These are phyloP conservation scores for Chalciporus piperatus DNA, from an alignment of 768 basidiomycete species.

Conservation along the genomic window DNA sequence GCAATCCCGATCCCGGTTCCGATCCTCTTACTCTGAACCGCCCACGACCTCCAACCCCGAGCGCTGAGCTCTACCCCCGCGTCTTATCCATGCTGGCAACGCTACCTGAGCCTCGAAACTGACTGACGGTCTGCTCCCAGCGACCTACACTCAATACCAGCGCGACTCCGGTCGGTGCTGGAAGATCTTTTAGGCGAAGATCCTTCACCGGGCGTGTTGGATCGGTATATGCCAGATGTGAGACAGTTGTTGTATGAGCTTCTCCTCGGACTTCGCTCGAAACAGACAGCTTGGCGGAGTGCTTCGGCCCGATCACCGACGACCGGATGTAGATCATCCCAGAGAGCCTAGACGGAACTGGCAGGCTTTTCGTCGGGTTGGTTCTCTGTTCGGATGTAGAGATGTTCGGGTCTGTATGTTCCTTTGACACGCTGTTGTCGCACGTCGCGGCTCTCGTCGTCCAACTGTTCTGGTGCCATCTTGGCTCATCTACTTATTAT, in stretches of 20 bases:
- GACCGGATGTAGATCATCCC: background rate
- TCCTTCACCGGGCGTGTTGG: slow-evolving; percentile 33
- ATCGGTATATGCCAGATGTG: slow-evolving; percentile 38
- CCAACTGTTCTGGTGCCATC: no score
- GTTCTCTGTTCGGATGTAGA: no score
- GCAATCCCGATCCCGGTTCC: no score
- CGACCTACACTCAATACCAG: slow-evolving; percentile 39
- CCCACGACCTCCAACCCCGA: background rate
- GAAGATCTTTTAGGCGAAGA: slow-evolving; percentile 45
- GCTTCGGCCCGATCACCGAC: slow-evolving; percentile 16
- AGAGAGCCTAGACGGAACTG: no score
- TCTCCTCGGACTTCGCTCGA: slow-evolving; percentile 40
- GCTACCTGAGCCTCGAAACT: background rate
- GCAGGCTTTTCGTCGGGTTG: background rate
- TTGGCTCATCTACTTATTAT: no score
- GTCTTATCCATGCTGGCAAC: no score
- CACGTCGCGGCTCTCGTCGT: background rate
- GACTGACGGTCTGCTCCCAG: slow-evolving; percentile 19
- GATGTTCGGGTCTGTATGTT: background rate
- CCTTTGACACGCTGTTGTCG: no score
- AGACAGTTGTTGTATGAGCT: slow-evolving; percentile 36
- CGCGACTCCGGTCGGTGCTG: slow-evolving; percentile 37
- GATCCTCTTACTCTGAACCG: no score
- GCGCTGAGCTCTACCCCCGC: background rate
- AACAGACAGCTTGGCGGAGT: slow-evolving; percentile 38